Conservation (phyloP, 805 yeast genomes). For the Ogataea methylovora region DNA sequence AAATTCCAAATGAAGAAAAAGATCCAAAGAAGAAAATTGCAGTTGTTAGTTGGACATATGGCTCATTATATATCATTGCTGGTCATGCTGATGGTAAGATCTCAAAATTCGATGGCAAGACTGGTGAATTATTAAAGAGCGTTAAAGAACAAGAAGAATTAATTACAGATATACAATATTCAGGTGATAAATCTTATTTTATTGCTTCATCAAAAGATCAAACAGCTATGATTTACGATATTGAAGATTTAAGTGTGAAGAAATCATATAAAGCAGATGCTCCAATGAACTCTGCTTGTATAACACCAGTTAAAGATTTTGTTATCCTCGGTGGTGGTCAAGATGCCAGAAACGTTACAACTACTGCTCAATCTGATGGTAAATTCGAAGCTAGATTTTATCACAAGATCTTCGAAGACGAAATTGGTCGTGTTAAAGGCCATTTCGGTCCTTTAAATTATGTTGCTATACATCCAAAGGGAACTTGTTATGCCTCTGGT, state of each 20-base stretch:
- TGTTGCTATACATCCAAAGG: conserved; percentile 90
- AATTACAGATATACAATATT: conserved; percentile 86
- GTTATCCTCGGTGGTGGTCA: conserved; percentile 98
- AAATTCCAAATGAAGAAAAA: conserved; percentile 44
- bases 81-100: conserved; percentile 86
- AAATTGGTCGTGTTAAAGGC: conserved; percentile 94
- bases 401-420: conserved; percentile 93
- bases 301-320: conserved; percentile 88
- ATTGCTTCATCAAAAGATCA: conserved; percentile 92
- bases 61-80: conserved; percentile 65
- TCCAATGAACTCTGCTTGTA: conserved; percentile 91
- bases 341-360: conserved; percentile 96
- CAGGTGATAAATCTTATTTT: conserved; percentile 81
- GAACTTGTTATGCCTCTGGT: conserved; percentile 90
- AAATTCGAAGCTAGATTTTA: conserved; percentile 94
- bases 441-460: conserved; percentile 98
- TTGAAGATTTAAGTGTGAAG: conserved; percentile 61
- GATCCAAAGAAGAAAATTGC: conserved; percentile 58
- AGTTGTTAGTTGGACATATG: conserved; percentile 83
- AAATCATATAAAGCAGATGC: conserved; percentile 82
- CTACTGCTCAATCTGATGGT: conserved; percentile 91
- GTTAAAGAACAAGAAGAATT: conserved; percentile 66
- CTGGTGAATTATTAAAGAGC: conserved; percentile 61
- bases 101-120: conserved; percentile 67
- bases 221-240: conserved; percentile 70